Evolutionary conservation across 2,329 filamentous ascomycete genomes (phyloP).

Genomic region (Gnomoniopsis sp.): DNA sequence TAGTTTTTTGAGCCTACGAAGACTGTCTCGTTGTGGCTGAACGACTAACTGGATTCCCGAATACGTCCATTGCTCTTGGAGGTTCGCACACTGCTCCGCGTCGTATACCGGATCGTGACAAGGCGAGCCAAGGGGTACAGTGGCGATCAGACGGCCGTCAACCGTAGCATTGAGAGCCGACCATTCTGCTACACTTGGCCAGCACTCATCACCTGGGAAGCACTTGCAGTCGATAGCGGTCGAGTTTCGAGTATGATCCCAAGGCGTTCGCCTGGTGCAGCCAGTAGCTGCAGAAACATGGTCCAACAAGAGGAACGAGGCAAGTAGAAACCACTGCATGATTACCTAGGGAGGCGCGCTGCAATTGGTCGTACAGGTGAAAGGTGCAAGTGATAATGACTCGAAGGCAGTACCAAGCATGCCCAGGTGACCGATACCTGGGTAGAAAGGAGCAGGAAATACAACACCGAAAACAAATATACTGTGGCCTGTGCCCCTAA

Average conservation of each 20-base stretch:
- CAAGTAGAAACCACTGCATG: neutral
- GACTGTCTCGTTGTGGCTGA: neutral
- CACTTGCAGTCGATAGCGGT: constrained; percentile 19
- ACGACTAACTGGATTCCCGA: constrained; percentile 33
- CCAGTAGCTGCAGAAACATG: neutral
- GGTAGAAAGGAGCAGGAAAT: too few species aligned
- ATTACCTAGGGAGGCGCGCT: neutral
- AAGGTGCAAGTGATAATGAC: neutral
- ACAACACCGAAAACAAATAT: too few species aligned
- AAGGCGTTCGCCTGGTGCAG: neutral
- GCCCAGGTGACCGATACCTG: too few species aligned
- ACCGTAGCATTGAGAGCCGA: constrained; percentile 43
- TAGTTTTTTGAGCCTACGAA: neutral
- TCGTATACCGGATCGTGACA: constrained; percentile 42
- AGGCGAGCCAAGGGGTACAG: constrained; percentile 40
- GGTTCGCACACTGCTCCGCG: constrained; percentile 30
- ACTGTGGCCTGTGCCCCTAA: too few species aligned
- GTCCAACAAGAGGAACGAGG: neutral
- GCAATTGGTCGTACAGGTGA: neutral
- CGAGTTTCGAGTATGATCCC: neutral
- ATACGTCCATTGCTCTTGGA: constrained; percentile 34
- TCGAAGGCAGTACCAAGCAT: neutral
- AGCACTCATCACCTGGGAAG: constrained; percentile 46
- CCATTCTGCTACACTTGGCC: constrained; percentile 44
- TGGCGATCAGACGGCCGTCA: constrained; percentile 45